Evolutionary conservation across 2,329 filamentous ascomycete species (phyloP).

Genomic region (Periconia digitata): DNA sequence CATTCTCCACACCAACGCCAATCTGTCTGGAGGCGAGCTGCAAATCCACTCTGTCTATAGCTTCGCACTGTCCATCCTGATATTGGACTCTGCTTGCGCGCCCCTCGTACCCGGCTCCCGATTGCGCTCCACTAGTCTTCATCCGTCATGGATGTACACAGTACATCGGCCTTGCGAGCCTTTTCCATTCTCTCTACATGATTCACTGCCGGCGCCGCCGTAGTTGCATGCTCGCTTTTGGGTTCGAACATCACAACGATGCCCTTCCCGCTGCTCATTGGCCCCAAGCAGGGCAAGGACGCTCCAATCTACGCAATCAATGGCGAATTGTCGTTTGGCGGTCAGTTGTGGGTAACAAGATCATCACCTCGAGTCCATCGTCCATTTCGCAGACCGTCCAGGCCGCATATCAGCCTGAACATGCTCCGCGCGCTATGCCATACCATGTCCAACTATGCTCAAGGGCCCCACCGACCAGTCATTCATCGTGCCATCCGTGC

Average conservation of each 20-base stretch:
- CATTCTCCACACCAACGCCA: background rate
- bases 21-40: constrained; percentile 17
- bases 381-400: constrained; percentile 11
- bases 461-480: constrained; percentile 14
- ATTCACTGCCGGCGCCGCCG: no score
- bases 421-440: constrained; percentile 18
- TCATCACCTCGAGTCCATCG: background rate
- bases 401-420: constrained; percentile 40
- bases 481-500: constrained; percentile 11
- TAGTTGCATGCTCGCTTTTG: no score
- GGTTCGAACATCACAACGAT: no score
- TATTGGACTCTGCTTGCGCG: constrained; percentile 6
- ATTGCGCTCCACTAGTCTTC: background rate
- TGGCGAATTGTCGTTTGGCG: no score
- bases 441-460: constrained; percentile 22
- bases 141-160: background rate
- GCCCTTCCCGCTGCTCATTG: no score
- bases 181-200: no score
- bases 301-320: no score
- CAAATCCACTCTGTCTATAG: constrained; percentile 23
- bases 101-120: background rate
- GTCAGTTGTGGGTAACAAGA: background rate
- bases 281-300: no score
- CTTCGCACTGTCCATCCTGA: constrained; percentile 16
- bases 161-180: no score